A percentile compares a stretch with the other conserved stretches of the same genome.
Conservation (phyloP, 176 grass and related monocot species). For the Saccharum spontaneum region DNA sequence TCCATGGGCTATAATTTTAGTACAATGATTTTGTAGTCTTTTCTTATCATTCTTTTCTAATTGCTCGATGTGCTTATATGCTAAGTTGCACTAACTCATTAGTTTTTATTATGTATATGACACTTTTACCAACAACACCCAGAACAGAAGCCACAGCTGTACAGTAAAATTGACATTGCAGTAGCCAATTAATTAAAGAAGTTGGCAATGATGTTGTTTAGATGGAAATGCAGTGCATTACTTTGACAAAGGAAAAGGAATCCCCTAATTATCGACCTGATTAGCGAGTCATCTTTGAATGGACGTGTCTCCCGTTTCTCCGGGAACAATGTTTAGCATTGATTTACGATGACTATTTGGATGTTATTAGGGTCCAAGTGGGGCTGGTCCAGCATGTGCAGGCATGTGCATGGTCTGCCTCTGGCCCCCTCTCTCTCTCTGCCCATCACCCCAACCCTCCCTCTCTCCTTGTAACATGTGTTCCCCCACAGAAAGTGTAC, state of each 20-base stretch:
- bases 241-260: neutral
- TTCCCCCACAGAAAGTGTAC: slow-evolving; percentile 27
- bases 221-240: neutral
- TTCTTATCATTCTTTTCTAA: slow-evolving; percentile 5
- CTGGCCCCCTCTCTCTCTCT: neutral
- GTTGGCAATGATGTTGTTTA: neutral
- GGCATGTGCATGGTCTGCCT: slow-evolving; percentile 56
- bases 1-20: neutral
- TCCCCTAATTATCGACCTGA: neutral
- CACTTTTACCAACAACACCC: neutral
- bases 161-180: neutral
- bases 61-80: neutral
- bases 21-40: neutral
- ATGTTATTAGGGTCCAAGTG: slow-evolving; percentile 42
- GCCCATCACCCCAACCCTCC: slow-evolving; percentile 23
- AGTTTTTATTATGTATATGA: too few species aligned
- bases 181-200: neutral
- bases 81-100: neutral
- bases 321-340: slow-evolving; percentile 35
- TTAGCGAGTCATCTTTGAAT: slow-evolving; percentile 10
- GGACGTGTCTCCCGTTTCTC: neutral
- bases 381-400: slow-evolving; percentile 44
- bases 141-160: too few species aligned
- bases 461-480: slow-evolving; percentile 13
- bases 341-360: slow-evolving; percentile 40